Evolutionary conservation across 768 basidiomycete species (phyloP).

Genomic region (Daedaleopsis nitida): DNA sequence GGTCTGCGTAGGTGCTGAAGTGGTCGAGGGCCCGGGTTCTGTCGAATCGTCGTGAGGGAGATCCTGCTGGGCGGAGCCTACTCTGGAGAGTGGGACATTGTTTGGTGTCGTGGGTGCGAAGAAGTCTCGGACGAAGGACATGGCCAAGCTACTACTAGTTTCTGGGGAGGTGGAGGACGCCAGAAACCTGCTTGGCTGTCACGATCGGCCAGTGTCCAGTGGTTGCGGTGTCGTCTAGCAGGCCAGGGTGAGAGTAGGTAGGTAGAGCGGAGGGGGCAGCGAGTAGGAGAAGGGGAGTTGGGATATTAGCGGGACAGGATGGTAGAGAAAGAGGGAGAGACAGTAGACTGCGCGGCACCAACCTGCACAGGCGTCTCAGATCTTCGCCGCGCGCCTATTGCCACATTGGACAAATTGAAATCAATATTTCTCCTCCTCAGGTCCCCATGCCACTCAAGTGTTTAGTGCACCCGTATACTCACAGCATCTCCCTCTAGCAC

Average conservation of each 20-base stretch:
- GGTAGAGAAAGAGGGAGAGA: slow-evolving; percentile 3
- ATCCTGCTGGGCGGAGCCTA: slow-evolving; percentile 10
- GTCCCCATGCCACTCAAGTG: too few species aligned
- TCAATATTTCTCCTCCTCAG: too few species aligned
- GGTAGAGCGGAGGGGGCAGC: neutral
- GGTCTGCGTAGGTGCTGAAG: slow-evolving; percentile 15
- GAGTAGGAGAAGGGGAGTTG: neutral
- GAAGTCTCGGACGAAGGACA: slow-evolving; percentile 23
- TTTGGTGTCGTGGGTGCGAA: slow-evolving; percentile 16
- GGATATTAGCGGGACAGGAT: neutral
- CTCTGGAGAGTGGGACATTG: slow-evolving; percentile 13
- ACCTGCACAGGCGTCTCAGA: neutral
- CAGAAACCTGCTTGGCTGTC: slow-evolving; percentile 16
- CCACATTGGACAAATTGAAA: too few species aligned
- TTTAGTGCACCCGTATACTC: too few species aligned
- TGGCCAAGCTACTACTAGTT: slow-evolving; percentile 20
- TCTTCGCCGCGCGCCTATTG: too few species aligned
- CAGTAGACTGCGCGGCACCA: neutral
- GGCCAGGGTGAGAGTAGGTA: neutral
- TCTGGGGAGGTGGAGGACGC: slow-evolving; percentile 5
- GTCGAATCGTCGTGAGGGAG: slow-evolving; percentile 8
- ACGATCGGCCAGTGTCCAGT: neutral
- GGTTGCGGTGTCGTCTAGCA: neutral
- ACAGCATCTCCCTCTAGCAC: too few species aligned
- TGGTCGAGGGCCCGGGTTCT: slow-evolving; percentile 10